Percentiles rank a stretch among this genome's conserved stretches.
phyloP scores from a whole-genome alignment of 768 basidiomycete species.

The Hysterangium stoloniferum region DNA sequence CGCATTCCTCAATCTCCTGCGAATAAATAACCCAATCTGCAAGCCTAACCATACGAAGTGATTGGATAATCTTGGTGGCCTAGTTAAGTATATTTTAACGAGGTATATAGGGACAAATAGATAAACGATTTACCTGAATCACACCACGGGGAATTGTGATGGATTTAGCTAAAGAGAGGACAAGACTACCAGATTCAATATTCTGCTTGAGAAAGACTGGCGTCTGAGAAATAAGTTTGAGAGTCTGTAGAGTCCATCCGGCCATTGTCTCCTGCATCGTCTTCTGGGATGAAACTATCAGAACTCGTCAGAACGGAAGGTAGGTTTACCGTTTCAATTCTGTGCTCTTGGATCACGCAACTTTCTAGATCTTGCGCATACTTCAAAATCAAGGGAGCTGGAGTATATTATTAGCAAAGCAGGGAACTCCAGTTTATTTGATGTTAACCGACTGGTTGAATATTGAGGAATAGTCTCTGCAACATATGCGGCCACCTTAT shows the following conservation, averaged over 20 bases:
- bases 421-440: background rate
- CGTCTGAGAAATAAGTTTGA: background rate
- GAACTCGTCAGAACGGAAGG: background rate
- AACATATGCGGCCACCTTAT: background rate
- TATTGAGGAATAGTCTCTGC: conserved; percentile 3
- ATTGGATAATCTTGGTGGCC: background rate
- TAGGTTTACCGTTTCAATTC: background rate
- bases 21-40: background rate
- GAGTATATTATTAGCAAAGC: background rate
- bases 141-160: background rate
- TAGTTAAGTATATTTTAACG: background rate
- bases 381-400: conserved; percentile 4
- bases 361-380: conserved; percentile 5
- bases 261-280: background rate
- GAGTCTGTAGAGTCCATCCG: conserved; percentile 2
- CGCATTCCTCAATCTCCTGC: background rate
- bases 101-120: background rate
- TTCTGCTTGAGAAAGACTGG: background rate
- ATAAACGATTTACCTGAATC: background rate
- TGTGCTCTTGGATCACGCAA: background rate
- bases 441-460: background rate
- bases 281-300: background rate
- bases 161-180: background rate
- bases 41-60: background rate
- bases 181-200: background rate